Percentiles rank a stretch among this genome's conserved stretches.
Conservation (phyloP, 257 asterid genomes). For the Vinca minor region DNA sequence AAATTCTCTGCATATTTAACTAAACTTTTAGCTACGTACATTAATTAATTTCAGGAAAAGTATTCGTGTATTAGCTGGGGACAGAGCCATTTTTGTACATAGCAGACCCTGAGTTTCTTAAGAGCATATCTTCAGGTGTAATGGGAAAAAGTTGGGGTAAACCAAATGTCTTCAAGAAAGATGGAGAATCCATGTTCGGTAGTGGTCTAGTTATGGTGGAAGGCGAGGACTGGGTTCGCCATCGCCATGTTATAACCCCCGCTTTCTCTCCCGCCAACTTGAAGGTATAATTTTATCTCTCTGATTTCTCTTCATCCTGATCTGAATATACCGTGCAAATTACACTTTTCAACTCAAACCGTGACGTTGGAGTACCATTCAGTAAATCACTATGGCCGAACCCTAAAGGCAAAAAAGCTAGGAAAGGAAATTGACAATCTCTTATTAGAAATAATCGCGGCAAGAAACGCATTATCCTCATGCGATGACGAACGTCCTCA, state of each 20-base stretch:
- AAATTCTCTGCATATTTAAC: too few relatives aligned
- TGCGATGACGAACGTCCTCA: background rate
- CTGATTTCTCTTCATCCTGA: too few relatives aligned
- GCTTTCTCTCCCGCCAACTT: constrained; percentile 71
- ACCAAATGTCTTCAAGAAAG: constrained; percentile 66
- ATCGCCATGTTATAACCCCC: constrained; percentile 66
- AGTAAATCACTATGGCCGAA: constrained; percentile 48
- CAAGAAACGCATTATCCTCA: constrained; percentile 28
- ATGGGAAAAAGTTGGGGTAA: constrained; percentile 83
- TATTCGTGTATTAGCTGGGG: constrained; percentile 71
- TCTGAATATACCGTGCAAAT: constrained; percentile 63
- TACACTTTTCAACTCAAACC: constrained; percentile 58
- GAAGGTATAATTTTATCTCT: too few relatives aligned
- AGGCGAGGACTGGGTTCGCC: constrained; percentile 93
- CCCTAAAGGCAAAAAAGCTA: constrained; percentile 40
- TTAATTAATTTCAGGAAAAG: constrained; percentile 81
- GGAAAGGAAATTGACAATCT: constrained; percentile 61
- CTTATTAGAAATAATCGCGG: constrained; percentile 34
- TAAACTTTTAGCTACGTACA: too few relatives aligned
- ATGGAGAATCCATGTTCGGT: constrained; percentile 87
- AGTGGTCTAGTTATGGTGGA: constrained; percentile 75
- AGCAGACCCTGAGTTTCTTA: constrained; percentile 73
- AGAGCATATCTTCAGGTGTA: constrained; percentile 51
- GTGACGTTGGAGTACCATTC: constrained; percentile 78
- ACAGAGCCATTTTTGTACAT: constrained; percentile 81